Evolutionary conservation across 305 asterid species (phyloP), one percentile per base, ranked within the genome.

Genomic region (Rubia peregrina): DNA sequence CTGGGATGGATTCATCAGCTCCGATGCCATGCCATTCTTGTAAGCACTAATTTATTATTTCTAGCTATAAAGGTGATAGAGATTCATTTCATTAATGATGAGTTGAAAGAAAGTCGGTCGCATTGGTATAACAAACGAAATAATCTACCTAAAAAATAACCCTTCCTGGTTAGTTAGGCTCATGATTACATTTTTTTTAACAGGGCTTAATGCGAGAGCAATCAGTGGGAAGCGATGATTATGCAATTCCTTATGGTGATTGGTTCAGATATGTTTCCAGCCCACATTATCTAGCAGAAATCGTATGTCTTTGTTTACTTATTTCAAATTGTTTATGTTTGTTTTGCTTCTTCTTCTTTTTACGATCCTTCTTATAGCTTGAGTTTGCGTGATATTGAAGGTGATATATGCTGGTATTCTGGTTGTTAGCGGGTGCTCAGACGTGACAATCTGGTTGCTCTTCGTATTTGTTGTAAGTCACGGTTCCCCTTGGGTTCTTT

Each of bases 261-360:
- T 93, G 98, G 98, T 93, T 93, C 75, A 80, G 84, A 71, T 85
- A 85, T 83, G 97, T 90, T 71, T 93, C 98, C 5, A 86, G 89
- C 66, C 95, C 97, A 14, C 97, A 93, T 78, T 93, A 88, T 80
- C 86, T 93, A 75, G 92, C 95, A 70, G 98, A 89, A 83, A 85
- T 89, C 43, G 97, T 90, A 83, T 71, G 85, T 72, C 53, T 41
- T 65, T 71, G 44, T 71, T 41, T 51, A 51, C 57, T 51, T 51
- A 51, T 48, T 46, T 48, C 53, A 51, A 16, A 6, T 16, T 1
- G 57, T 51, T 51, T 51, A 5, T 51, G 57, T 5, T 51, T 16
- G 21, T 51, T 48, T 6, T 48, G 53, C 51, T 46, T 17, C n/a
- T 48, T 16, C n/a, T 12, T 33, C 26, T 24, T n/a, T 56, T 56